A percentile compares a stretch with the other conserved stretches of the same genome.
Evolutionary conservation across 106 monocot species (phyloP).

Genomic region (Apostasia shenzhenica): DNA sequence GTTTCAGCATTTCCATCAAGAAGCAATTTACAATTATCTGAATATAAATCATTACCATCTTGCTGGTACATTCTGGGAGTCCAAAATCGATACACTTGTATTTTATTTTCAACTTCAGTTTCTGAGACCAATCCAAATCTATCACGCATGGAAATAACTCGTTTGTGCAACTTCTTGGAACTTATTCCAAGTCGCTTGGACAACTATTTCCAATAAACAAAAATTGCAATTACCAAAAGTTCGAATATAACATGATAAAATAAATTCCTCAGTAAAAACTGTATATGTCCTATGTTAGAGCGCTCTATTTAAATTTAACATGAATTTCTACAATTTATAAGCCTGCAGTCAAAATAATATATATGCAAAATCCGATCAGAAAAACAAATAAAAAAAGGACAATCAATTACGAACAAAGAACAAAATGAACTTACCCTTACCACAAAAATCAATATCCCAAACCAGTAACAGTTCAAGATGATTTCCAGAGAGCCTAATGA

Average conservation of each 20-base stretch:
- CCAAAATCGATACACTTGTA: slow-evolving; percentile 54
- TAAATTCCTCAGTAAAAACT: too few species aligned
- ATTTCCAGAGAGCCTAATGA: neutral
- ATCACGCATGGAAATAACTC: slow-evolving; percentile 30
- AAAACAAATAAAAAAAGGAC: too few species aligned
- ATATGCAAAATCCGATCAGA: too few species aligned
- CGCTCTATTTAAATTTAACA: too few species aligned
- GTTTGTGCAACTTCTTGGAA: slow-evolving; percentile 29
- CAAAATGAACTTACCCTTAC: too few species aligned
- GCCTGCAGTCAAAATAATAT: too few species aligned
- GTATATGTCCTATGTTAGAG: too few species aligned
- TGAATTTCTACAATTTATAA: too few species aligned
- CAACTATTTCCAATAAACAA: slow-evolving; percentile 24
- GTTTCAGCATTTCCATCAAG: neutral
- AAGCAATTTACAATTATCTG: slow-evolving; percentile 19
- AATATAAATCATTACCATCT: slow-evolving; percentile 9
- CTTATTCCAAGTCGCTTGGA: slow-evolving; percentile 44
- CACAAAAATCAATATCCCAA: too few species aligned
- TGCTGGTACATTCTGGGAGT: slow-evolving; percentile 32
- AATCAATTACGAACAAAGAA: too few species aligned
- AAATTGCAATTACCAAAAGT: neutral
- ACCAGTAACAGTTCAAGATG: too few species aligned
- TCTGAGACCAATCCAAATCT: slow-evolving; percentile 42
- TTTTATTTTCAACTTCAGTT: slow-evolving; percentile 41
- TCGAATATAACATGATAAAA: too few species aligned